A percentile compares a stretch with the other conserved stretches of the same genome.
Evolutionary conservation across 2,329 filamentous ascomycete species (phyloP).

Genomic region (Penicillium griseofulvum): DNA sequence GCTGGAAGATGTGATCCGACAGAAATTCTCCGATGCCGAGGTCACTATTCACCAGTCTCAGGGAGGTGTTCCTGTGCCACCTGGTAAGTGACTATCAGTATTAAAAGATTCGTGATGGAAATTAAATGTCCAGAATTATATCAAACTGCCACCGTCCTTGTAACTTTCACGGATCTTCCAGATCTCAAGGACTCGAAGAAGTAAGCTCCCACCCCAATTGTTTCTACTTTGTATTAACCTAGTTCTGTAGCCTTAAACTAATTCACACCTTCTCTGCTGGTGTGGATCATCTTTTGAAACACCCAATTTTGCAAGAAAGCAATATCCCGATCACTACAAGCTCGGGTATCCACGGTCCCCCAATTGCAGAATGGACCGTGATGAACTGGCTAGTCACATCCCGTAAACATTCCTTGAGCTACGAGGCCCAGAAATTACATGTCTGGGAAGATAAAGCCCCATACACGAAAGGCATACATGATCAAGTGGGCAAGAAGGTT

Average conservation of each 20-base stretch:
- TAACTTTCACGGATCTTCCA: constrained; percentile 28
- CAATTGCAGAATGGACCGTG: constrained; percentile 66
- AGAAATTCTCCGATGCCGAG: constrained; percentile 26
- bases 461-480: constrained; percentile 37
- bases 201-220: constrained; percentile 11
- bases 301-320: constrained; percentile 54
- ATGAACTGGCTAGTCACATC: constrained; percentile 60
- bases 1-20: constrained; percentile 16
- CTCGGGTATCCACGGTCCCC: constrained; percentile 59
- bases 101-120: neutral
- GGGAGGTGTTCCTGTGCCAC: constrained; percentile 17
- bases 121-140: constrained; percentile 19
- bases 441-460: constrained; percentile 44
- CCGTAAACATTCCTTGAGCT: constrained; percentile 54
- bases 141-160: constrained; percentile 25
- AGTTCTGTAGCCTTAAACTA: constrained; percentile 40
- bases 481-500: constrained; percentile 58
- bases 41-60: constrained; percentile 14
- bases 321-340: constrained; percentile 55
- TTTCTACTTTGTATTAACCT: neutral
- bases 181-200: constrained; percentile 28
- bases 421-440: constrained; percentile 58
- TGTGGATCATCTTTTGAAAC: constrained; percentile 53
- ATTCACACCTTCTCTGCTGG: constrained; percentile 60
- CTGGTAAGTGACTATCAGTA: constrained; percentile 15